Evolutionary conservation across 768 basidiomycete species (phyloP).

Genomic region (Serendipita vermifera): DNA sequence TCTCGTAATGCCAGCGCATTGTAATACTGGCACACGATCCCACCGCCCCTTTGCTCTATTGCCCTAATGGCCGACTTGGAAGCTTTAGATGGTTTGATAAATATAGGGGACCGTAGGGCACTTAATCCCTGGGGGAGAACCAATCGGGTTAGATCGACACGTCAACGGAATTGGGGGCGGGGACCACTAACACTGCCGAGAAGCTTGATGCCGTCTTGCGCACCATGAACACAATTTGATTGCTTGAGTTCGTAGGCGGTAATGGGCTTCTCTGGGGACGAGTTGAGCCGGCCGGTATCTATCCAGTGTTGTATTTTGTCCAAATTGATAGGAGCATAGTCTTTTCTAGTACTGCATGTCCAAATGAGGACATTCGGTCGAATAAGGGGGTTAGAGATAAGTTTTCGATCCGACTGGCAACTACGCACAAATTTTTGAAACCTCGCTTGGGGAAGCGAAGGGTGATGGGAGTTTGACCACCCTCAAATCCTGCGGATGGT

Average conservation of each 20-base stretch:
- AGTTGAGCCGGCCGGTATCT: constrained; percentile 65
- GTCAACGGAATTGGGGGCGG: constrained; percentile 1
- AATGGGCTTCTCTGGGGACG: constrained; percentile 68
- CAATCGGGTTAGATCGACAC: not conserved
- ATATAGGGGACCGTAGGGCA: constrained; percentile 54
- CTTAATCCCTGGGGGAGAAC: constrained; percentile 40
- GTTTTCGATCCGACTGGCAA: not conserved
- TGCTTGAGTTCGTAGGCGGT: constrained; percentile 74
- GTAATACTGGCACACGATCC: constrained; percentile 82
- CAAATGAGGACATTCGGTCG: too few species aligned
- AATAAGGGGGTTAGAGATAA: constrained; percentile 5
- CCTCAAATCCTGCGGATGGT: constrained; percentile 74
- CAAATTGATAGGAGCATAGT: constrained; percentile 73
- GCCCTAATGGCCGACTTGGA: constrained; percentile 76
- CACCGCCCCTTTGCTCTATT: constrained; percentile 69
- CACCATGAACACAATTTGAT: constrained; percentile 78
- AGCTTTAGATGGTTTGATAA: constrained; percentile 71
- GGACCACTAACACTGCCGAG: constrained; percentile 54
- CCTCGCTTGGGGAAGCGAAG: constrained; percentile 86
- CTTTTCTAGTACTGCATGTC: constrained; percentile 48
- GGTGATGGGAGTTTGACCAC: constrained; percentile 89
- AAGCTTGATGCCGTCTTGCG: constrained; percentile 83
- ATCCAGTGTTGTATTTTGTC: constrained; percentile 87
- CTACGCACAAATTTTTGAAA: constrained; percentile 77
- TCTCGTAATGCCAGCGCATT: constrained; percentile 75